Evolutionary conservation across 129 eudicot species (phyloP).

Genomic region (Tanacetum coccineum): DNA sequence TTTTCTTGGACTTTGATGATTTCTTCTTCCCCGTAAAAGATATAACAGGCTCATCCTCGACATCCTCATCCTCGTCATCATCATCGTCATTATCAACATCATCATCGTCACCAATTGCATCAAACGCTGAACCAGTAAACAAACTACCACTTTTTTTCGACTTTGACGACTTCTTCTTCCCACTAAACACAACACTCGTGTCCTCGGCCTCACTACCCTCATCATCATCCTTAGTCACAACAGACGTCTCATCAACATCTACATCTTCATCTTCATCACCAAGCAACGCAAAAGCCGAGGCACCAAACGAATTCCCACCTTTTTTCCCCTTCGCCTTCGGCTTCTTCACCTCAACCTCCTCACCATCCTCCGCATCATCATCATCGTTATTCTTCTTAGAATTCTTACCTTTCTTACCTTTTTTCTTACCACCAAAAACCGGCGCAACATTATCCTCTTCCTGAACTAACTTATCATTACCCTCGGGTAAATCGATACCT

Average conservation of each 20-base stretch:
- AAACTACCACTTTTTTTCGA: slow-evolving; percentile 40
- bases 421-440: slow-evolving; percentile 45
- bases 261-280: slow-evolving; percentile 54
- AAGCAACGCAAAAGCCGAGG: slow-evolving; percentile 60
- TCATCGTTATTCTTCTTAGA: slow-evolving; percentile 53
- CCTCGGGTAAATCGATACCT: slow-evolving; percentile 67
- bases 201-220: slow-evolving; percentile 47
- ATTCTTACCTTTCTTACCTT: slow-evolving; percentile 67
- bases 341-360: slow-evolving; percentile 53
- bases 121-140: slow-evolving; percentile 47
- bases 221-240: slow-evolving; percentile 31
- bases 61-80: slow-evolving; percentile 28
- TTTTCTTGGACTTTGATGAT: slow-evolving; percentile 65
- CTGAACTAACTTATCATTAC: slow-evolving; percentile 32
- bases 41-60: slow-evolving; percentile 44
- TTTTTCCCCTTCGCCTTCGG: slow-evolving; percentile 45
- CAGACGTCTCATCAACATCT: slow-evolving; percentile 36
- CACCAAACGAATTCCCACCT: slow-evolving; percentile 45
- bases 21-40: slow-evolving; percentile 73
- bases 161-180: slow-evolving; percentile 54
- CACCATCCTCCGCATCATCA: slow-evolving; percentile 39
- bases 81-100: slow-evolving; percentile 38
- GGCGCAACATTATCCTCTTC: slow-evolving; percentile 44
- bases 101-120: slow-evolving; percentile 47
- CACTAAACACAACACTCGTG: slow-evolving; percentile 33